phyloP scores from a whole-genome alignment of 1,284 basidiomycete species.

The Cryptococcus sp. region DNA sequence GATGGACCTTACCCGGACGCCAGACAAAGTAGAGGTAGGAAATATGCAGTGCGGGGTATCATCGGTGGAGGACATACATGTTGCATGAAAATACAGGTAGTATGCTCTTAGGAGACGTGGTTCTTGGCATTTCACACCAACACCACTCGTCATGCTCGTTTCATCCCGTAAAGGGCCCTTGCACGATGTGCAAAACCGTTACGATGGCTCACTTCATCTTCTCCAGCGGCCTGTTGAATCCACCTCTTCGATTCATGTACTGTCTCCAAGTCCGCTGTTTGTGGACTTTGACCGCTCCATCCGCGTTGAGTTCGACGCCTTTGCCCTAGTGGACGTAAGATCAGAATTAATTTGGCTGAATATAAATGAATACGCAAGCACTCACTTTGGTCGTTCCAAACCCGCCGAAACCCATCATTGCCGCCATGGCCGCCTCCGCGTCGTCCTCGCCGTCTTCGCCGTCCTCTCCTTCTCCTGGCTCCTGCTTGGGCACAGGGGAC shows the following conservation, averaged over 20 bases:
- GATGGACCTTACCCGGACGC: too few relatives aligned
- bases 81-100: too few relatives aligned
- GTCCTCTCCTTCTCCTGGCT: conserved; percentile 32
- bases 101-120: too few relatives aligned
- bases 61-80: too few relatives aligned
- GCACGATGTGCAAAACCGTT: too few relatives aligned
- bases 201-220: conserved; percentile 59
- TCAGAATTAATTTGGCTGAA: neutral
- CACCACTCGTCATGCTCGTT: too few relatives aligned
- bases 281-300: conserved; percentile 71
- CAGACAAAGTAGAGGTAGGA: too few relatives aligned
- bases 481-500: conserved; percentile 3
- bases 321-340: conserved; percentile 62
- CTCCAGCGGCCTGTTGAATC: conserved; percentile 85
- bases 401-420: conserved; percentile 84
- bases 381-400: conserved; percentile 88
- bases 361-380: conserved; percentile 3
- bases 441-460: conserved; percentile 58
- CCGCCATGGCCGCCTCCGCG: conserved; percentile 73
- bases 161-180: too few relatives aligned
- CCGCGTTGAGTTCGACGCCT: conserved; percentile 59
- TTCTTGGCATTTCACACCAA: too few relatives aligned
- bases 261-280: conserved; percentile 93
- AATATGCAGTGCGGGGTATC: too few relatives aligned
- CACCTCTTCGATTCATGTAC: conserved; percentile 69